These are phyloP conservation scores for carrot (Daucus carota) DNA, from an alignment of 129 eudicot genomes.

Conservation along the genomic window DNA sequence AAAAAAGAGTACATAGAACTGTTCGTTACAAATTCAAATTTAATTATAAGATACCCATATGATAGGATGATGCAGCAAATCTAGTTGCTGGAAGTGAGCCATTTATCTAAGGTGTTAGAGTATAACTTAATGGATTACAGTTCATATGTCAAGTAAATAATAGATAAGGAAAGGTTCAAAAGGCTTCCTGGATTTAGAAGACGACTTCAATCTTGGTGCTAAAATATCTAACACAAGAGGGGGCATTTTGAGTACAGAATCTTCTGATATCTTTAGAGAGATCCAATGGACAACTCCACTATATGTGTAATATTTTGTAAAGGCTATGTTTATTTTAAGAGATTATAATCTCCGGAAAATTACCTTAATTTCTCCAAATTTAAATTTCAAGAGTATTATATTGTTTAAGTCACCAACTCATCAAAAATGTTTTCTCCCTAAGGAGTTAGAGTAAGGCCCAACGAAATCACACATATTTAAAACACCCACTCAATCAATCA, in stretches of 20 bases:
- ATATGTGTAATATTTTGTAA: too few relatives aligned
- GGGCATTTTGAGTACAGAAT: background rate
- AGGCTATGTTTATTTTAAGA: too few relatives aligned
- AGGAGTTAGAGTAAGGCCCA: too few relatives aligned
- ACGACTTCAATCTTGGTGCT: background rate
- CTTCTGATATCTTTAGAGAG: background rate
- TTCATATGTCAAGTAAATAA: background rate
- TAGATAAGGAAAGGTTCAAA: background rate
- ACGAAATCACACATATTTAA: too few relatives aligned
- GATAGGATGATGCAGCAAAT: background rate
- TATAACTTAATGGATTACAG: background rate
- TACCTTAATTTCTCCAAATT: too few relatives aligned
- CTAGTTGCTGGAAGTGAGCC: background rate
- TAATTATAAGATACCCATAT: background rate
- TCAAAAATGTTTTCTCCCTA: too few relatives aligned
- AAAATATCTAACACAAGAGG: background rate
- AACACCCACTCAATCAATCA: too few relatives aligned
- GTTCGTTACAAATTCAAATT: background rate
- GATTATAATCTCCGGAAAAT: too few relatives aligned
- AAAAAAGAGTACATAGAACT: background rate
- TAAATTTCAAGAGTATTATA: too few relatives aligned
- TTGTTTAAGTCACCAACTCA: too few relatives aligned
- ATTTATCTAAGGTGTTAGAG: background rate
- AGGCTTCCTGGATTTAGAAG: background rate
- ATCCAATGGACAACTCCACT: background rate